Evolutionary conservation across 139 green algal genomes (phyloP), one percentile per base, ranked within the genome.

Genomic region (Tetraselmis chui): DNA sequence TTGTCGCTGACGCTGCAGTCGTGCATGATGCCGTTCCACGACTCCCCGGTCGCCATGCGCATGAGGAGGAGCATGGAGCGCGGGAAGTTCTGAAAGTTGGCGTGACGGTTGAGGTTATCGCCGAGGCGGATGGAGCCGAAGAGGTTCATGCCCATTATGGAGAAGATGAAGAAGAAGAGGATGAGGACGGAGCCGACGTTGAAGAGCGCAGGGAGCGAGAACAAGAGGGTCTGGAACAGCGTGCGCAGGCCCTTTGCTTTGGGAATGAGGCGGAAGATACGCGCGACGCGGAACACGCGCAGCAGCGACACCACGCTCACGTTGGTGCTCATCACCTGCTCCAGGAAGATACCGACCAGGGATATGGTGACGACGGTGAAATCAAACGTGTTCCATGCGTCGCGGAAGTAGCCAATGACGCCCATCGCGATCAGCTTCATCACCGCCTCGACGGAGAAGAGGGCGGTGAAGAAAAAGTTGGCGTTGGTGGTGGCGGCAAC

Each of bases 131-230:
- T 81, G 26, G 83, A 80, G 18, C 88, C 90, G 83, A 95, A 97
- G 25, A 97, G 82, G 84, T 94, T 93, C 89, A 95, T 94, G 59
- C 92, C 93, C 28, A 95, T 88, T 23, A 95, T 86, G 32, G 90
- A 89, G 30, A 89, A 95, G 28, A 95, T 91, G 85, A 96, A 94
- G 82, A 95, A 92, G 84, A 95, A 92, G 23, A 95, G 85, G 67
- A 91, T 86, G 74, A 94, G 82, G 2, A 95, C 86, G 58, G 79
- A 84, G 32, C 84, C 90, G 2, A 96, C 88, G 84, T 94, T 95
- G 79, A 87, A 82, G 29, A 96, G 86, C 0, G 91, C 91, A 1
- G 91, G 91, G 81, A 93, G 83, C 1, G 90, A 94, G 80, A 83
- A 90, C 11, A 93, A 45, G 26, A 96, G 86, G 23, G 93, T 95